Base-by-base conservation (phyloP, 768 basidiomycete genomes). In the Leucocoprinus sp. region DNA sequence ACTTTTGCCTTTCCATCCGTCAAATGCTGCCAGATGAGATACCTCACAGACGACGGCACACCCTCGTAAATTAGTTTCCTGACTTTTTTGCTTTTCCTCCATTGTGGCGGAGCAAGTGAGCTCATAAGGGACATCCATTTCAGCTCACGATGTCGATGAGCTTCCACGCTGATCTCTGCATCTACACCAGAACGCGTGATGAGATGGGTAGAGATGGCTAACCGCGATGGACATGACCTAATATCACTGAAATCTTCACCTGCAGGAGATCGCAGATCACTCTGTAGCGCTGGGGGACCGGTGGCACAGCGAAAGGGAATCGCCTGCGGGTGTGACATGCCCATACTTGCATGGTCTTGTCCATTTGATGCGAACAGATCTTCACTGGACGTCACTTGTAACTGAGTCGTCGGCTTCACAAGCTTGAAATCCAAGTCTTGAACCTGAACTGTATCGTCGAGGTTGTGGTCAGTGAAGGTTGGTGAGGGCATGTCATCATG, bases 371-470 rank as follows among this genome's bases (percentile, higher is more conserved):
- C 51, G 3, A 54, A 60, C 3, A 78, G 78, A 40, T 84, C 82
- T 43, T 80, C 78, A 54, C 77, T 80, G 8, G 63, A 60, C 24
- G 75, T 65, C 4, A 66, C 64, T 11, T 64, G 58, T 26, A 70
- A 52, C 18, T 65, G 57, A 33, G 52, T 65, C 0, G 74, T 63
- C 0, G 86, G 87, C 18, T 75, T 69, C 26, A 90, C 70, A 11
- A 89, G 73, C 63, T 88, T 83, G 52, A 91, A 90, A 52, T 89
- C 86, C 70, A 80, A 82, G 57, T 89, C 82, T 57, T 84, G 67
- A 6, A 89, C 82, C 45, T 90, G 86, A 4, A 47, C 38, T n/a
- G 42, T 43, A 23, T 22, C n/a, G 5, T 28, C 31, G 27, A 35
- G 18, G n/a, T 37, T 37, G 11, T 26, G 34, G 15, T 33, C 31